phyloP scores from a whole-genome alignment of 1,139 yeast genomes.

The Zygotorulaspora mrakii region DNA sequence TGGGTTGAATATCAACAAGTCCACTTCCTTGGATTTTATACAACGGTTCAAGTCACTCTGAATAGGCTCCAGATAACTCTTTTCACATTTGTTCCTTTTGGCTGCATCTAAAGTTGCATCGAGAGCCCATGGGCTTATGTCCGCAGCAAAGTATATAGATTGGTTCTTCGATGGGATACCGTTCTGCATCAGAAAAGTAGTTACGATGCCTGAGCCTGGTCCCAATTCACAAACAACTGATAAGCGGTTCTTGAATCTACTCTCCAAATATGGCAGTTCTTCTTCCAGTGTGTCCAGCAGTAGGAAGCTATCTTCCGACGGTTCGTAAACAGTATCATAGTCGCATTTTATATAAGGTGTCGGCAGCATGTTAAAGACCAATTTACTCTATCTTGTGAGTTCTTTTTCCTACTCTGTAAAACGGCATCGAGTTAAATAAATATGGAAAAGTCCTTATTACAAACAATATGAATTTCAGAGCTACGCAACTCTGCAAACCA shows the following conservation, averaged over 20 bases:
- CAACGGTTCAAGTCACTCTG: conserved; percentile 57
- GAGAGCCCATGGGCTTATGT: conserved; percentile 77
- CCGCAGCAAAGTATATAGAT: conserved; percentile 63
- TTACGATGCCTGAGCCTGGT: conserved; percentile 84
- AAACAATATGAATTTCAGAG: too few species aligned
- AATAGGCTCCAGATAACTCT: conserved; percentile 48
- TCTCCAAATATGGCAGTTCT: conserved; percentile 42
- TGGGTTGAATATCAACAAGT: conserved; percentile 81
- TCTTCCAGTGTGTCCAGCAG: conserved; percentile 74
- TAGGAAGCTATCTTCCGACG: conserved; percentile 86
- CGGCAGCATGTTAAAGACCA: conserved; percentile 44
- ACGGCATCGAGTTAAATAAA: too few species aligned
- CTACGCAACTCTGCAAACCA: too few species aligned
- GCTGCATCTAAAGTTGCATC: conserved; percentile 51
- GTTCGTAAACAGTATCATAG: conserved; percentile 71
- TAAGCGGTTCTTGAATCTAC: conserved; percentile 32
- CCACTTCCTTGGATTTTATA: conserved; percentile 49
- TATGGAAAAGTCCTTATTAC: too few species aligned
- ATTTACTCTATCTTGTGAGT: neutral
- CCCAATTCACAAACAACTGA: conserved; percentile 84
- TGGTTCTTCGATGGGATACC: conserved; percentile 26
- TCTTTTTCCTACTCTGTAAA: neutral
- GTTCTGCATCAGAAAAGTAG: conserved; percentile 56
- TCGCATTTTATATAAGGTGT: conserved; percentile 52
- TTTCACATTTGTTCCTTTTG: conserved; percentile 42